Percentiles rank a stretch among this genome's conserved stretches.
These are phyloP conservation scores for Cruciata laevipes DNA, from an alignment of 257 asterid genomes.

Conservation along the genomic window DNA sequence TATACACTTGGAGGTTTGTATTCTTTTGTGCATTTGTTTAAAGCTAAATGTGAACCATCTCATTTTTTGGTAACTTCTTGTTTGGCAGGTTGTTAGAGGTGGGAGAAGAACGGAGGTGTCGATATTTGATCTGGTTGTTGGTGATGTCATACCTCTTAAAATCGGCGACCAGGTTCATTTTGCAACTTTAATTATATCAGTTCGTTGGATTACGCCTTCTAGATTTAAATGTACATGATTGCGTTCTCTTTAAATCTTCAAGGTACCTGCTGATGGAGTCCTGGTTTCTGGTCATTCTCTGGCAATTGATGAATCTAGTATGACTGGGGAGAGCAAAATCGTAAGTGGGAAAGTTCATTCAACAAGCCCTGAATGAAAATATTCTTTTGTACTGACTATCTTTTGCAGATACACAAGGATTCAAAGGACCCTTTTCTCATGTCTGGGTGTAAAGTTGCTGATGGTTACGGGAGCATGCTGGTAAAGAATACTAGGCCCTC, in stretches of 20 bases:
- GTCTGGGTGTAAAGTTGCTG: conserved; percentile 98
- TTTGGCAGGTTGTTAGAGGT: conserved; percentile 64
- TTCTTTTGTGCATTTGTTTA: conserved; percentile 7
- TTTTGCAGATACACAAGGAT: conserved; percentile 73
- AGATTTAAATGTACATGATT: conserved; percentile 53
- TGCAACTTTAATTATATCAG: background rate
- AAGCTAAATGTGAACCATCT: background rate
- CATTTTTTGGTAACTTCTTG: background rate
- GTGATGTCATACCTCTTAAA: conserved; percentile 88
- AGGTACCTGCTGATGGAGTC: conserved; percentile 97
- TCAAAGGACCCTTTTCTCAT: conserved; percentile 72
- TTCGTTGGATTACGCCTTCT: conserved; percentile 16
- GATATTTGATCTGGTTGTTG: conserved; percentile 86
- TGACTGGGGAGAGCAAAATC: conserved; percentile 99
- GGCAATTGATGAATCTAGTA: conserved; percentile 90
- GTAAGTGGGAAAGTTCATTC: conserved; percentile 37
- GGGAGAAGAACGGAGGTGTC: conserved; percentile 77
- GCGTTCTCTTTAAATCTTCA: conserved; percentile 18
- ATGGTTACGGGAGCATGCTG: conserved; percentile 96
- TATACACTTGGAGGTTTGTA: conserved; percentile 83
- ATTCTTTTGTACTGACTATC: conserved; percentile 5
- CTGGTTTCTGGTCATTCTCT: conserved; percentile 75
- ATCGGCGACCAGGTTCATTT: conserved; percentile 89
- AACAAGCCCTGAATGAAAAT: conserved; percentile 9
- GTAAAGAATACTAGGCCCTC: conserved; percentile 27